Percentiles rank a stretch among this genome's conserved stretches.
phyloP scores from a whole-genome alignment of 1,284 basidiomycete species.

The Ganoderma resinaceum region DNA sequence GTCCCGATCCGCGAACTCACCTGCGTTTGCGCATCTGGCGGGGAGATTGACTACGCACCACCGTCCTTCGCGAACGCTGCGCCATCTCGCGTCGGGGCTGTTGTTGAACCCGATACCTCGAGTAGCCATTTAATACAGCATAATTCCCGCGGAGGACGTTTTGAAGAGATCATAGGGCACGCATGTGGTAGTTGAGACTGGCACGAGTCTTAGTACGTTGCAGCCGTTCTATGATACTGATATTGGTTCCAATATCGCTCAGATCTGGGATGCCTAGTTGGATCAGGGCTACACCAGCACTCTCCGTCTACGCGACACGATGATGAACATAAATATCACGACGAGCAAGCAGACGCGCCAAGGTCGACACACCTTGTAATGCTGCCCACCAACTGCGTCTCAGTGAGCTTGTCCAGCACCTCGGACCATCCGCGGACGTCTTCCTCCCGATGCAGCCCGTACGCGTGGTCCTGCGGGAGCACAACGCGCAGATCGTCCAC shows the following conservation, averaged over 20 bases:
- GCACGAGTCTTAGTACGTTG: no score
- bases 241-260: no score
- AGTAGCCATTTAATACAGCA: conserved; percentile 35
- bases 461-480: neutral
- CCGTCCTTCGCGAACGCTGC: conserved; percentile 34
- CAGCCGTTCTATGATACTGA: no score
- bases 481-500: neutral
- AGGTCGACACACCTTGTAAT: no score
- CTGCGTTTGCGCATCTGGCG: conserved; percentile 33
- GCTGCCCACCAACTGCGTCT: neutral
- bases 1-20: no score
- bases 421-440: neutral
- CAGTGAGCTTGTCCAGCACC: neutral
- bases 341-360: no score
- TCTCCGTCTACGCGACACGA: no score
- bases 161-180: neutral
- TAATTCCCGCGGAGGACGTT: conserved; percentile 26
- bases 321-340: no score
- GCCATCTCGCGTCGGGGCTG: conserved; percentile 32
- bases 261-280: no score
- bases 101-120: conserved; percentile 34
- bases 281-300: no score
- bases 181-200: no score
- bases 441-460: neutral
- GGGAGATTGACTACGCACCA: conserved; percentile 36